Evolutionary conservation across 163 green algal species (phyloP).

Genomic region (Scenedesmus sp.): DNA sequence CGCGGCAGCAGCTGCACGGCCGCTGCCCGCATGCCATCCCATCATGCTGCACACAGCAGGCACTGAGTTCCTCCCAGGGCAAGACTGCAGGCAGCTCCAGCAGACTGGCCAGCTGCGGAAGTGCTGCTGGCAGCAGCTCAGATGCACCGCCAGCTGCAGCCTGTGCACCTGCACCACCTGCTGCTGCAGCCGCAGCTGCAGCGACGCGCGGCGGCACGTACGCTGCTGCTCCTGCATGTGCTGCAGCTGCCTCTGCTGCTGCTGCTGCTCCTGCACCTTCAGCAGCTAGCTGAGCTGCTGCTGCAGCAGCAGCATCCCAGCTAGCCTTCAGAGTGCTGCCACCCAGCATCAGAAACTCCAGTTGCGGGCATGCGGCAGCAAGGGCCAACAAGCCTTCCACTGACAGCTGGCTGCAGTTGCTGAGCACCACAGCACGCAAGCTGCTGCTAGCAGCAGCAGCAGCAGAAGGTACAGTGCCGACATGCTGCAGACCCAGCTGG

Average conservation of each 20-base stretch:
- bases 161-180: not conserved
- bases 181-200: conserved; percentile 2
- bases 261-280: not conserved
- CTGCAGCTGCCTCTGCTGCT: not conserved
- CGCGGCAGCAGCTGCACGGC: conserved; percentile 32
- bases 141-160: not conserved
- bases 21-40: not conserved
- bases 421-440: conserved; percentile 54
- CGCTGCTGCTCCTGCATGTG: not conserved
- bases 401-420: conserved; percentile 61
- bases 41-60: conserved; percentile 10
- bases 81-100: conserved; percentile 13
- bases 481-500: not conserved
- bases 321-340: conserved; percentile 50
- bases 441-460: conserved; percentile 11
- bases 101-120: not conserved
- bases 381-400: conserved; percentile 43
- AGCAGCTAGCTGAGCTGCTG: not conserved
- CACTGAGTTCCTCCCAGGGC: conserved; percentile 7
- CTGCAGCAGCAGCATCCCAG: not conserved
- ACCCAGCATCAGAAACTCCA: conserved; percentile 64
- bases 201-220: not conserved
- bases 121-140: not conserved
- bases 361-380: conserved; percentile 38
- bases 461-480: not conserved